A percentile compares a stretch with the other conserved stretches of the same genome.
Conservation (phyloP, 2,329 filamentous ascomycete species). For the Arthrobotrys entomopaga region DNA sequence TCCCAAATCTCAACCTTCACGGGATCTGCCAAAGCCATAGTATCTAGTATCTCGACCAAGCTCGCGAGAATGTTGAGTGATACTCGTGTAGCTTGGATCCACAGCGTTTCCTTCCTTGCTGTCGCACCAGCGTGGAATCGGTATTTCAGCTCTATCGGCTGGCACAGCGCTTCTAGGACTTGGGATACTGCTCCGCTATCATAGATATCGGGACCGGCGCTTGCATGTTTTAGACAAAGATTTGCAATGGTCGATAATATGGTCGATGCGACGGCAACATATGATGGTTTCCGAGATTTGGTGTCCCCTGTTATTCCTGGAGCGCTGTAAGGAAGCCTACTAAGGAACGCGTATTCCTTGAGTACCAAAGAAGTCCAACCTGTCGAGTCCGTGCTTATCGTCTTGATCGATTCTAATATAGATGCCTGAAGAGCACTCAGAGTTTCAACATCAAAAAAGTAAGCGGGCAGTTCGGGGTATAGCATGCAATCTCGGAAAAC, state of each 20-base stretch:
- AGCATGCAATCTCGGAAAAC: slow-evolving; percentile 78
- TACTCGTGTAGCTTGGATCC: slow-evolving; percentile 81
- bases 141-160: slow-evolving; percentile 82
- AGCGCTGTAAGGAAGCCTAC: slow-evolving; percentile 73
- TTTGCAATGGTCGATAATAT: slow-evolving; percentile 77
- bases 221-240: slow-evolving; percentile 70
- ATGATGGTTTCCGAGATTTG: slow-evolving; percentile 73
- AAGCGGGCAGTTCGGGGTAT: slow-evolving; percentile 73
- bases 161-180: slow-evolving; percentile 74
- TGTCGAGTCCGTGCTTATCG: slow-evolving; percentile 73
- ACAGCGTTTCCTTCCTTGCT: slow-evolving; percentile 68
- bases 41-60: slow-evolving; percentile 71
- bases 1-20: slow-evolving; percentile 73
- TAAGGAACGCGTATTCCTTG: slow-evolving; percentile 75
- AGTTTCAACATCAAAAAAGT: slow-evolving; percentile 77
- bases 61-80: slow-evolving; percentile 74
- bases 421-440: slow-evolving; percentile 77
- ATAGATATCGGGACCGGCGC: slow-evolving; percentile 73
- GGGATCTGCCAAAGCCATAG: slow-evolving; percentile 63
- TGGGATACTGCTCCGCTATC: slow-evolving; percentile 72
- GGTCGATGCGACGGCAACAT: slow-evolving; percentile 86
- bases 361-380: slow-evolving; percentile 76
- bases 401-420: slow-evolving; percentile 74
- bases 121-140: slow-evolving; percentile 74
- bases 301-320: slow-evolving; percentile 49